Evolutionary conservation across 768 basidiomycete genomes (phyloP).

Genomic region (Coprinopsis cinerea): DNA sequence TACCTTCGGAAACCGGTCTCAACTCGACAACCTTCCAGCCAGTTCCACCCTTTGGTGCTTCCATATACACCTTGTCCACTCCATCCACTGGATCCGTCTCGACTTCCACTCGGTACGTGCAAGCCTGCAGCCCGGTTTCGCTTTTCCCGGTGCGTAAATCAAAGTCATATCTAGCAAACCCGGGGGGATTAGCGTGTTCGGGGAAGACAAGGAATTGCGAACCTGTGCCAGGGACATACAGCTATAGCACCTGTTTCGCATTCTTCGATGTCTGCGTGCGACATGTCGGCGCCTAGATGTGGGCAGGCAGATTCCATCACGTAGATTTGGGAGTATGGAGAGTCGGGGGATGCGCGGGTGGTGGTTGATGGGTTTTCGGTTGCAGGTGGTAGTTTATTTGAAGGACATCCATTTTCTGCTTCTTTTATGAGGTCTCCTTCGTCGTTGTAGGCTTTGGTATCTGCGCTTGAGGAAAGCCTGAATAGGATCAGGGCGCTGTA

Average conservation of each 20-base stretch:
- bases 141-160: slow-evolving; percentile 64
- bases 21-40: slow-evolving; percentile 64
- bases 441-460: slow-evolving; percentile 2
- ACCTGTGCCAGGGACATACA: slow-evolving; percentile 77
- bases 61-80: slow-evolving; percentile 49
- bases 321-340: slow-evolving; percentile 46
- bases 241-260: slow-evolving; percentile 54
- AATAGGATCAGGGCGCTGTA: slow-evolving; percentile 66
- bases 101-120: slow-evolving; percentile 58
- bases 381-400: not conserved
- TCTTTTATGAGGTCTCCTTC: slow-evolving; percentile 4
- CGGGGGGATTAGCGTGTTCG: not conserved
- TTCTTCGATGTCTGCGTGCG: slow-evolving; percentile 75
- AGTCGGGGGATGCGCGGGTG: slow-evolving; percentile 7
- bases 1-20: slow-evolving; percentile 70
- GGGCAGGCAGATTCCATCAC: slow-evolving; percentile 80
- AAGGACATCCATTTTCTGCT: not conserved
- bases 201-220: slow-evolving; percentile 10
- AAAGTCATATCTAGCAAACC: slow-evolving; percentile 71
- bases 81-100: slow-evolving; percentile 31
- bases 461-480: slow-evolving; percentile 32
- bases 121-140: slow-evolving; percentile 62
- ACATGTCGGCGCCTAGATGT: slow-evolving; percentile 75
- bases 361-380: slow-evolving; percentile 3
- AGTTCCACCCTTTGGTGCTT: slow-evolving; percentile 46